phyloP scores from a whole-genome alignment of 179 eudicot species.

The Carnegiea gigantea region DNA sequence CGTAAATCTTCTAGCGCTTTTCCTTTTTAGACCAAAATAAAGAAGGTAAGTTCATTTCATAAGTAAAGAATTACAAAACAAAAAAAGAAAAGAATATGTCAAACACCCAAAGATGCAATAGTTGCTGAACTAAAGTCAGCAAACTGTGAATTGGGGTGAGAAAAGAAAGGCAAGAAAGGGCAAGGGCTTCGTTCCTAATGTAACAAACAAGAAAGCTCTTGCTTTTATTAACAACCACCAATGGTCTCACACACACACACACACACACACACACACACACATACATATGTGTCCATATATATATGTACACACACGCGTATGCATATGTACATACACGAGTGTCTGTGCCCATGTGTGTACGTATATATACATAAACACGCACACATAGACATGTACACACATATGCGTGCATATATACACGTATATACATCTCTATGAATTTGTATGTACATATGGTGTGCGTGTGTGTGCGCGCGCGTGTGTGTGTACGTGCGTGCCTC shows the following conservation, averaged over 20 bases:
- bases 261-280: too few species aligned
- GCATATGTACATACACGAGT: too few species aligned
- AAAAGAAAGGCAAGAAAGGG: background rate
- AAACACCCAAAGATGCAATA: background rate
- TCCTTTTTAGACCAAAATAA: conserved; percentile 39
- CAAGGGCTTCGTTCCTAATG: background rate
- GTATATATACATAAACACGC: too few species aligned
- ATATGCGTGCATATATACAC: too few species aligned
- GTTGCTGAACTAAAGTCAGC: background rate
- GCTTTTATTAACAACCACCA: background rate
- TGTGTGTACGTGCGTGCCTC: too few species aligned
- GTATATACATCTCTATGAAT: too few species aligned
- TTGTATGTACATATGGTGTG: too few species aligned
- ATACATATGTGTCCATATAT: too few species aligned
- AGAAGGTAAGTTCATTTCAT: background rate
- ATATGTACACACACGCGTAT: too few species aligned
- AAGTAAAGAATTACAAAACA: background rate
- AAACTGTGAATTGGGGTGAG: background rate
- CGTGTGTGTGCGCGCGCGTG: too few species aligned
- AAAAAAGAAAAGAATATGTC: background rate
- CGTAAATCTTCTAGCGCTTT: conserved; percentile 85
- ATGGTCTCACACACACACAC: background rate
- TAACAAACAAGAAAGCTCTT: background rate
- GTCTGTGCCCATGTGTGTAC: too few species aligned
- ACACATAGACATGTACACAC: too few species aligned